phyloP scores from a whole-genome alignment of 2,329 filamentous ascomycete genomes.

The Botrytis fragariae region DNA sequence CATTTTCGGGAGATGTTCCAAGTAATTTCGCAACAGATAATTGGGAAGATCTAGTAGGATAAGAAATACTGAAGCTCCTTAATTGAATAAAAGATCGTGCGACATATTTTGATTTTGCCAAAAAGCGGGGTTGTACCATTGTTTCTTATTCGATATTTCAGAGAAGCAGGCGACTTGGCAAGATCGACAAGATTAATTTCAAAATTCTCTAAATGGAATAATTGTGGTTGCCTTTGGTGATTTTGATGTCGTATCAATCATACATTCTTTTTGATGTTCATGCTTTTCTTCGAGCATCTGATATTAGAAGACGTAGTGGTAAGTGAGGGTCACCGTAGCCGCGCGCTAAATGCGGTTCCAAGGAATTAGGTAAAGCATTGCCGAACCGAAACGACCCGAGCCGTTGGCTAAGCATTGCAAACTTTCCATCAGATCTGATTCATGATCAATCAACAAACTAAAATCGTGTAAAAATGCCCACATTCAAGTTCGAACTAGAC shows the following conservation, averaged over 20 bases:
- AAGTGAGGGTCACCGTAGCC: not conserved
- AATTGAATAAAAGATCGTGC: not conserved
- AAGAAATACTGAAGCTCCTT: slow-evolving; percentile 7
- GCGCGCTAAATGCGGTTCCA: not conserved
- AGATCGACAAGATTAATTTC: slow-evolving; percentile 2
- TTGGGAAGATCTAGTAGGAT: not conserved
- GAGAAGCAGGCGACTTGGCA: not conserved
- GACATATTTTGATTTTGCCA: slow-evolving; percentile 14
- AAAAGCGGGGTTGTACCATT: slow-evolving; percentile 16
- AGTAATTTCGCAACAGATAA: slow-evolving; percentile 56
- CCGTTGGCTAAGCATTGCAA: not conserved
- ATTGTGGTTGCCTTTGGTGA: slow-evolving; percentile 10
- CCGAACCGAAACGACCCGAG: slow-evolving; percentile 13
- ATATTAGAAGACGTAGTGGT: slow-evolving; percentile 12
- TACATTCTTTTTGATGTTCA: slow-evolving; percentile 4
- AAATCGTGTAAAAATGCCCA: not conserved
- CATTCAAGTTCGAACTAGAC: not conserved
- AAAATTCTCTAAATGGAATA: not conserved
- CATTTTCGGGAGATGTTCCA: slow-evolving; percentile 47
- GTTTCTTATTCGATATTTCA: slow-evolving; percentile 9
- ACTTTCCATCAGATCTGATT: slow-evolving; percentile 2
- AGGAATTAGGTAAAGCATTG: not conserved
- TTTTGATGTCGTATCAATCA: not conserved
- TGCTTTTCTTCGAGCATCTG: not conserved
- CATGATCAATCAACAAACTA: not conserved